A percentile compares a stretch with the other conserved stretches of the same genome.
Evolutionary conservation across 140 eudicot genomes (phyloP).

Genomic region (Cichorium intybus): DNA sequence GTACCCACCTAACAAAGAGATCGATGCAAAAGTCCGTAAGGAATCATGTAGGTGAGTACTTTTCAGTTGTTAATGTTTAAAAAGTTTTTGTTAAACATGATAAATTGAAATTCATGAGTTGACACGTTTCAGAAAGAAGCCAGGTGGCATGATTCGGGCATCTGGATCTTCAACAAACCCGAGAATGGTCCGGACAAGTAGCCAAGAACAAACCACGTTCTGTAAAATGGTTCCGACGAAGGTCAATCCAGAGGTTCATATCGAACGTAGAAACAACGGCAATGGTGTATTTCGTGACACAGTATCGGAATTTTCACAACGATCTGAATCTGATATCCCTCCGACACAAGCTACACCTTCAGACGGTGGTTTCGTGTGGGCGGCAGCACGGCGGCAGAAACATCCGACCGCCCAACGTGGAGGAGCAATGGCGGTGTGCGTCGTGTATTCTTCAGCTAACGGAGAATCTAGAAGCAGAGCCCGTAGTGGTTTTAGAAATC

Average conservation of each 20-base stretch:
- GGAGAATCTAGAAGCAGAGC: slow-evolving; percentile 24
- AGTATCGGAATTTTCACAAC: slow-evolving; percentile 5
- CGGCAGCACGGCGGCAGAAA: slow-evolving; percentile 39
- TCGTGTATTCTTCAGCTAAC: slow-evolving; percentile 1
- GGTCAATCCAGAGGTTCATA: slow-evolving; percentile 13
- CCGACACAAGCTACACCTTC: slow-evolving; percentile 50
- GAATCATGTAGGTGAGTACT: slow-evolving; percentile 48
- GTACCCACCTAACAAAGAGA: slow-evolving; percentile 75
- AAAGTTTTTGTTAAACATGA: not conserved
- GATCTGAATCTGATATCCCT: slow-evolving; percentile 43
- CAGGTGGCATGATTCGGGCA: slow-evolving; percentile 32
- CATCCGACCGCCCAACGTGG: slow-evolving; percentile 18
- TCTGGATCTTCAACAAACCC: slow-evolving; percentile 35
- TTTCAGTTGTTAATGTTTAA: slow-evolving; percentile 13
- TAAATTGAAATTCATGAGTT: not conserved
- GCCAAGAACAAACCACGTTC: slow-evolving; percentile 44
- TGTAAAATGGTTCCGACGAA: slow-evolving; percentile 36
- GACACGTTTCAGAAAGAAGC: slow-evolving; percentile 48
- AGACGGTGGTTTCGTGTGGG: slow-evolving; percentile 52
- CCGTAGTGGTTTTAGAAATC: slow-evolving; percentile 22
- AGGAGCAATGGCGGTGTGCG: slow-evolving; percentile 3
- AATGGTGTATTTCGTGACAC: slow-evolving; percentile 12
- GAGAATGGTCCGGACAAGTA: slow-evolving; percentile 32
- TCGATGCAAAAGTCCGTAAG: slow-evolving; percentile 60
- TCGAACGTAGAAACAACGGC: not conserved